Conservation (phyloP, 495 filamentous ascomycete genomes). For the Penicillium ucsense region DNA sequence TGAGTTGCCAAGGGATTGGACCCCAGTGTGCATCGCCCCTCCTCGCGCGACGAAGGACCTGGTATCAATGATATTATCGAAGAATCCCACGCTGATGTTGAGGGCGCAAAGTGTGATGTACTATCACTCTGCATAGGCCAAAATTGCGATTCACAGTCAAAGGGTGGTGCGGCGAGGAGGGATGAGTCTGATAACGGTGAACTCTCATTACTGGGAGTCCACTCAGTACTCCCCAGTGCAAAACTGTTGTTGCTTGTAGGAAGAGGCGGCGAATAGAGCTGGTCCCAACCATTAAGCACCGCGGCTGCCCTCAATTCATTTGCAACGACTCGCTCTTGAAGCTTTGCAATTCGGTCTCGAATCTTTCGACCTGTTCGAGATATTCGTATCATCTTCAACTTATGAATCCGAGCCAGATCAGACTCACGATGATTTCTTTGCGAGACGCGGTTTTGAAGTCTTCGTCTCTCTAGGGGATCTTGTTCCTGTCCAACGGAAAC, state of each 20-base stretch:
- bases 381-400: neutral
- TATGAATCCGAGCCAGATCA: neutral
- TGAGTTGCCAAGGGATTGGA: too few relatives aligned
- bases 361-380: constrained; percentile 25
- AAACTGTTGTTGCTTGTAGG: neutral
- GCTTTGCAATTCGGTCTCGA: constrained; percentile 33
- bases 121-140: too few relatives aligned
- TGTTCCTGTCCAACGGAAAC: constrained; percentile 9
- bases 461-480: constrained; percentile 21
- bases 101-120: too few relatives aligned
- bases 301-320: constrained; percentile 30
- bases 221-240: neutral
- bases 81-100: too few relatives aligned
- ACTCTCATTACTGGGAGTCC: too few relatives aligned
- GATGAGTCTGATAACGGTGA: too few relatives aligned
- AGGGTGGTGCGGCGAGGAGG: too few relatives aligned
- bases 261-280: constrained; percentile 5
- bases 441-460: constrained; percentile 28
- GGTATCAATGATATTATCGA: too few relatives aligned
- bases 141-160: too few relatives aligned
- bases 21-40: too few relatives aligned
- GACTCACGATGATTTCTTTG: constrained; percentile 29
- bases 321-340: constrained; percentile 34
- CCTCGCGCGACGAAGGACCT: too few relatives aligned
- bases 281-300: constrained; percentile 23